Evolutionary conservation across 371 early-diverging fungal genomes (phyloP).

Genomic region (Coemansia sp.): DNA sequence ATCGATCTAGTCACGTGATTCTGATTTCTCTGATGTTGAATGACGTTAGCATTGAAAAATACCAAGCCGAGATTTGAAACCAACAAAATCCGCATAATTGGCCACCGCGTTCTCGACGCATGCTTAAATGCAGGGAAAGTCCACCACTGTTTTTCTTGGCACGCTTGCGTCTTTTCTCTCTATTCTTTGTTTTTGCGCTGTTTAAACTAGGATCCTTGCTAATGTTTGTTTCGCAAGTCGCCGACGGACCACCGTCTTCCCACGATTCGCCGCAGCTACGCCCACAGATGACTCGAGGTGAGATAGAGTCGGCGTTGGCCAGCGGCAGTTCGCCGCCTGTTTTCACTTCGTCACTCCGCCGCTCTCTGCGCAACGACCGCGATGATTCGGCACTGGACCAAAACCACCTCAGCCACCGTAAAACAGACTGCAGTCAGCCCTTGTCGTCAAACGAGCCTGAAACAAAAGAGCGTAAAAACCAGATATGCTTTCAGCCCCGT

Average conservation of each 20-base stretch:
- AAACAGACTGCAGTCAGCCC: not conserved
- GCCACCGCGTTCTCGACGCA: not conserved
- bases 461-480: not conserved
- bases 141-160: not conserved
- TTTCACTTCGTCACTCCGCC: slow-evolving; percentile 29
- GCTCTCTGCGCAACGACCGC: slow-evolving; percentile 32
- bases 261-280: slow-evolving; percentile 30
- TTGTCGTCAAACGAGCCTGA: not conserved
- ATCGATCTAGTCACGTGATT: too few species aligned
- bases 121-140: not conserved
- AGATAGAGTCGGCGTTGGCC: slow-evolving; percentile 19
- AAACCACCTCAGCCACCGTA: not conserved
- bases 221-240: slow-evolving; percentile 38
- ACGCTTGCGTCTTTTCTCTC: slow-evolving; percentile 1
- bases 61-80: not conserved
- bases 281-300: slow-evolving; percentile 19
- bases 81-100: not conserved
- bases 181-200: not conserved
- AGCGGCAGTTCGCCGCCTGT: slow-evolving; percentile 23
- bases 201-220: not conserved
- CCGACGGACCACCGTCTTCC: slow-evolving; percentile 32
- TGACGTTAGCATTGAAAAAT: not conserved
- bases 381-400: not conserved
- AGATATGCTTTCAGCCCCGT: slow-evolving; percentile 53
- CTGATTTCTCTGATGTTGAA: not conserved